Evolutionary conservation across 148 eudicot genomes (phyloP).

Genomic region (Tetragonia tetragonoides): DNA sequence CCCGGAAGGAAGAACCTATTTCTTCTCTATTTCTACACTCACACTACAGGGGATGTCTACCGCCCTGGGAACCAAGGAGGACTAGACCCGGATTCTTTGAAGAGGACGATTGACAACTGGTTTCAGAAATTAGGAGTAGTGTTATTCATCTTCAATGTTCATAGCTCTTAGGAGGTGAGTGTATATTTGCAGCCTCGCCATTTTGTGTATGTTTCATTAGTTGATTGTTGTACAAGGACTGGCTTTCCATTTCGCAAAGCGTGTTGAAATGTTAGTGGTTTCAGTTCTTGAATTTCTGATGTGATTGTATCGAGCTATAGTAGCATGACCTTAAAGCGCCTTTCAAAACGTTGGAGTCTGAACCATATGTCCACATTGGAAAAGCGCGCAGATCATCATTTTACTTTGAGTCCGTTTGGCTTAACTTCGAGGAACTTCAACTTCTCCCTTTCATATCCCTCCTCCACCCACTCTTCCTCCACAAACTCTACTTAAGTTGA

Average conservation of each 20-base stretch:
- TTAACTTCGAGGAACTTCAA: too few relatives aligned
- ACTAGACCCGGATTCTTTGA: constrained; percentile 33
- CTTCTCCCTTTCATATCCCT: too few relatives aligned
- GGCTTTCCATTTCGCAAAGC: background rate
- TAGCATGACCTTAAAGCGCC: background rate
- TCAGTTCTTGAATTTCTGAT: background rate
- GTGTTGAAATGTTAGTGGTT: constrained; percentile 17
- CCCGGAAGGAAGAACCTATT: constrained; percentile 59
- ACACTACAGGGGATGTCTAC: constrained; percentile 61
- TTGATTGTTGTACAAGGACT: constrained; percentile 16
- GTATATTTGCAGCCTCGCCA: constrained; percentile 32
- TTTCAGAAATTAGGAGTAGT: constrained; percentile 18
- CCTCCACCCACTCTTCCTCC: too few relatives aligned
- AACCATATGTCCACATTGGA: background rate
- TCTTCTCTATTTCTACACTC: constrained; percentile 67
- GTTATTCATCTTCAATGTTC: constrained; percentile 26
- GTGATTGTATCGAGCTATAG: background rate
- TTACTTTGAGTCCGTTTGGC: too few relatives aligned
- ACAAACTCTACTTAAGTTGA: too few relatives aligned
- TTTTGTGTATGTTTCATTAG: constrained; percentile 22
- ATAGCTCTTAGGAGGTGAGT: constrained; percentile 32
- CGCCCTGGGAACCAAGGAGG: constrained; percentile 49
- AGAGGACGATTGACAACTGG: constrained; percentile 32
- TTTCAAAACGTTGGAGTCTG: background rate
- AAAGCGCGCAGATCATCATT: too few relatives aligned